phyloP scores from a whole-genome alignment of 352 stramenopile species.

The Synura sp. region DNA sequence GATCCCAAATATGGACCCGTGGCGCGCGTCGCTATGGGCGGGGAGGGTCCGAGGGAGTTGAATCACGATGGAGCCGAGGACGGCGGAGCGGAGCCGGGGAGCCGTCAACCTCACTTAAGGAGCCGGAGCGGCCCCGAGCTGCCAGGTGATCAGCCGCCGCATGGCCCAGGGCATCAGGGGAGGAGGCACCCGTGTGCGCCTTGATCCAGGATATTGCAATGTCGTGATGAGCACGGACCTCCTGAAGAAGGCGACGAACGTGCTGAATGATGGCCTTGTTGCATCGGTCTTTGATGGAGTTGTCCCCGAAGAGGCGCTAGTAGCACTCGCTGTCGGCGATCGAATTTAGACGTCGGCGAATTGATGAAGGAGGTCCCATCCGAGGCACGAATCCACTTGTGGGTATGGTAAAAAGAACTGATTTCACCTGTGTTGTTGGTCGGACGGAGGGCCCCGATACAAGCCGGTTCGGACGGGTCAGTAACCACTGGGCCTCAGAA shows the following conservation, averaged over 20 bases:
- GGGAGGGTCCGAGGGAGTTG: too few species aligned
- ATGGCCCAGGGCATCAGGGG: background rate
- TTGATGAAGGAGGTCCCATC: background rate
- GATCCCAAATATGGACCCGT: too few species aligned
- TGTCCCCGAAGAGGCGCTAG: background rate
- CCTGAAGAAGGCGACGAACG: too few species aligned
- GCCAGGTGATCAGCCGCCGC: too few species aligned
- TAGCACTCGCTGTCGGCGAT: background rate
- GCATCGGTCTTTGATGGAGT: background rate
- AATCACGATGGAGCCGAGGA: too few species aligned
- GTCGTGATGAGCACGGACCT: background rate
- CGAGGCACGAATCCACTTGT: too few species aligned
- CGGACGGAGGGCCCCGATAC: background rate
- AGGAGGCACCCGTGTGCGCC: background rate
- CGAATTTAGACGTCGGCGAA: background rate
- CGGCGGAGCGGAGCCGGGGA: too few species aligned
- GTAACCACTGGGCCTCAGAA: too few species aligned
- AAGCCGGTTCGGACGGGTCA: too few species aligned
- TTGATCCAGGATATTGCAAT: slow-evolving; percentile 4
- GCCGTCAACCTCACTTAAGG: too few species aligned
- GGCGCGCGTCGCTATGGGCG: too few species aligned
- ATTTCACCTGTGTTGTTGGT: slow-evolving; percentile 8
- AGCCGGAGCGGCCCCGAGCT: too few species aligned
- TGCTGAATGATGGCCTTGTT: slow-evolving; percentile 6
- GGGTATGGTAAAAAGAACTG: background rate